These are phyloP conservation scores for Globisporangium recalcitrans DNA, from an alignment of 352 stramenopile genomes.

Conservation along the genomic window DNA sequence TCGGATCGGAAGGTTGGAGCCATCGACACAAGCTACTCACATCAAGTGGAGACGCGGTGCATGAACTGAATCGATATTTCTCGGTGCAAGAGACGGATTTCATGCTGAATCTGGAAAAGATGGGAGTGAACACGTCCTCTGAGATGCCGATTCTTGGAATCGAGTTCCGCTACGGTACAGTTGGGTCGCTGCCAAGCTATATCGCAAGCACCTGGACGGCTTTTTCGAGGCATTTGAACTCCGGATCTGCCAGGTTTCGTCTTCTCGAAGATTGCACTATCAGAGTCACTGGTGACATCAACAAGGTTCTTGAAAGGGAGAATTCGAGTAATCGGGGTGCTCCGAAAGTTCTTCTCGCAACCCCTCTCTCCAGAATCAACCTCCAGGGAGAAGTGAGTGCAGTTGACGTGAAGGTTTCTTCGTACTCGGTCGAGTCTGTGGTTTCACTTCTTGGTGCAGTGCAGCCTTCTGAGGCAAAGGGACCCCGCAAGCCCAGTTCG, in stretches of 20 bases:
- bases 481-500: neutral
- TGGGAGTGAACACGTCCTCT: slow-evolving; percentile 44
- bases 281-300: slow-evolving; percentile 38
- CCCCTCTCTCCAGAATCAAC: slow-evolving; percentile 26
- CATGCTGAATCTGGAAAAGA: slow-evolving; percentile 62
- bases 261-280: slow-evolving; percentile 56
- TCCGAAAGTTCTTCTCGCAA: slow-evolving; percentile 16
- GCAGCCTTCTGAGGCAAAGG: neutral
- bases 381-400: slow-evolving; percentile 39
- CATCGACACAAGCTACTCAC: slow-evolving; percentile 17
- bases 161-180: slow-evolving; percentile 30
- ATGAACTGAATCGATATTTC: slow-evolving; percentile 45
- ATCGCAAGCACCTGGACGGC: slow-evolving; percentile 42
- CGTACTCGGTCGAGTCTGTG: slow-evolving; percentile 31
- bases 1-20: slow-evolving; percentile 28
- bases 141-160: slow-evolving; percentile 33
- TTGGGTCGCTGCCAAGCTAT: slow-evolving; percentile 30
- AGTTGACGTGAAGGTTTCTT: slow-evolving; percentile 45
- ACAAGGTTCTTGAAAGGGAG: slow-evolving; percentile 34
- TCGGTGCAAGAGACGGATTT: slow-evolving; percentile 31
- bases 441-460: slow-evolving; percentile 22
- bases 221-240: slow-evolving; percentile 41
- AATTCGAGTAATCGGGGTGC: neutral
- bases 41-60: slow-evolving; percentile 17
- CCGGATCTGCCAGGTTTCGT: slow-evolving; percentile 36